phyloP scores from a whole-genome alignment of 2,329 filamentous ascomycete species.

The Hymenoscyphus salicellus region DNA sequence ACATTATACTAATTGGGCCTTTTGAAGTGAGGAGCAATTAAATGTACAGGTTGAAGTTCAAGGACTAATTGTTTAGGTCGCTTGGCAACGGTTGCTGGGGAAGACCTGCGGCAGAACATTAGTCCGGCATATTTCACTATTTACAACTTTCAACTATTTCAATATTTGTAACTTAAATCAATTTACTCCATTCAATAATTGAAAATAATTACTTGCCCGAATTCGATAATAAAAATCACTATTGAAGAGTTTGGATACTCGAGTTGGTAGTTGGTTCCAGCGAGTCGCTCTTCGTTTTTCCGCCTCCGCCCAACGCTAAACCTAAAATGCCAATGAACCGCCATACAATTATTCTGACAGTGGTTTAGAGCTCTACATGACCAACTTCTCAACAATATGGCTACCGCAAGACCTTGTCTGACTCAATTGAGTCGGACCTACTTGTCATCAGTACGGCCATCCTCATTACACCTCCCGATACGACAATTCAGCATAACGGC shows the following conservation, averaged over 20 bases:
- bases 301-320: slow-evolving; percentile 17
- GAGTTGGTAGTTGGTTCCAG: too few relatives aligned
- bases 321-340: slow-evolving; percentile 8
- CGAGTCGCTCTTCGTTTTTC: slow-evolving; percentile 11
- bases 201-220: too few relatives aligned
- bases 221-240: too few relatives aligned
- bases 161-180: too few relatives aligned
- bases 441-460: slow-evolving; percentile 19
- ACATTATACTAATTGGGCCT: slow-evolving; percentile 33
- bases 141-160: neutral
- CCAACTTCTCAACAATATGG: slow-evolving; percentile 26
- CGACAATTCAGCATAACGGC: slow-evolving; percentile 28
- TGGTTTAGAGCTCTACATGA: neutral
- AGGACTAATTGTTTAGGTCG: neutral
- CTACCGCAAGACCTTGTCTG: slow-evolving; percentile 31
- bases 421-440: slow-evolving; percentile 36
- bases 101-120: neutral
- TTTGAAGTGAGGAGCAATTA: neutral
- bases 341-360: slow-evolving; percentile 8
- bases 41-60: neutral
- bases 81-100: neutral
- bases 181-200: too few relatives aligned
- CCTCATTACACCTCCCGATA: slow-evolving; percentile 14
- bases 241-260: too few relatives aligned
- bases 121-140: neutral